These are phyloP conservation scores for Vanrija humicola DNA, from an alignment of 1,284 basidiomycete genomes.

Conservation along the genomic window DNA sequence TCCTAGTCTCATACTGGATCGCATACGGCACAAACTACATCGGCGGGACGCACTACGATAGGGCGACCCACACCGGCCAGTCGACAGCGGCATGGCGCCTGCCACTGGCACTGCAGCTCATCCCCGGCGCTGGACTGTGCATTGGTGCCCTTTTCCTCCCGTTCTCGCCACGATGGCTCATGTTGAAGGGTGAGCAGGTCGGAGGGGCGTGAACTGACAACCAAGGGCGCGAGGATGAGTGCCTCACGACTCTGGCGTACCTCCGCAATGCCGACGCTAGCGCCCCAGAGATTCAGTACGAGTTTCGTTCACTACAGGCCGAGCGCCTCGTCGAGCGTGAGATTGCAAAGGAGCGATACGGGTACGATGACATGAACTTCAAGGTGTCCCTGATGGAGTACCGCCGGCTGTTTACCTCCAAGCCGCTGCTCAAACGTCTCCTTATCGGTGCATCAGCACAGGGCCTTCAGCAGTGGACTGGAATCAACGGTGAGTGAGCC, in stretches of 20 bases:
- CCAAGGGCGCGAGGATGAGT: slow-evolving; percentile 65
- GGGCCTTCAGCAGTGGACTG: slow-evolving; percentile 47
- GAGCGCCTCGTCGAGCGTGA: slow-evolving; percentile 71
- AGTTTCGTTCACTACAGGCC: slow-evolving; percentile 77
- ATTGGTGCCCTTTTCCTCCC: slow-evolving; percentile 45
- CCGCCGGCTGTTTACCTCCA: slow-evolving; percentile 42
- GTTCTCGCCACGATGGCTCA: slow-evolving; percentile 57
- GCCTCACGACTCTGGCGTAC: slow-evolving; percentile 60
- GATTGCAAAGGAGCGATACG: slow-evolving; percentile 47
- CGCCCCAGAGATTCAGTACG: slow-evolving; percentile 66
- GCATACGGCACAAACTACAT: slow-evolving; percentile 52
- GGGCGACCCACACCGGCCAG: slow-evolving; percentile 21
- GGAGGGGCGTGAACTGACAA: slow-evolving; percentile 46
- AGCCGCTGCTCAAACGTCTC: slow-evolving; percentile 40
- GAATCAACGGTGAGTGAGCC: slow-evolving; percentile 27
- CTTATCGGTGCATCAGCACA: slow-evolving; percentile 44
- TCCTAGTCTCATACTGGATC: slow-evolving; percentile 59
- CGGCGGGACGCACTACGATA: slow-evolving; percentile 24
- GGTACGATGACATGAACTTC: slow-evolving; percentile 35
- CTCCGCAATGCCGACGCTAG: slow-evolving; percentile 60
- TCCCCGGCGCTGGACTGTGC: slow-evolving; percentile 51
- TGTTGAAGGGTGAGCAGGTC: slow-evolving; percentile 52
- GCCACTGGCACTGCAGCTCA: slow-evolving; percentile 66
- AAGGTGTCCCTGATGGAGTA: slow-evolving; percentile 38
- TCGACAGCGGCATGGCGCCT: slow-evolving; percentile 62